Evolutionary conservation across 495 filamentous ascomycete genomes (phyloP).

Genomic region (Podospora tetraspora): DNA sequence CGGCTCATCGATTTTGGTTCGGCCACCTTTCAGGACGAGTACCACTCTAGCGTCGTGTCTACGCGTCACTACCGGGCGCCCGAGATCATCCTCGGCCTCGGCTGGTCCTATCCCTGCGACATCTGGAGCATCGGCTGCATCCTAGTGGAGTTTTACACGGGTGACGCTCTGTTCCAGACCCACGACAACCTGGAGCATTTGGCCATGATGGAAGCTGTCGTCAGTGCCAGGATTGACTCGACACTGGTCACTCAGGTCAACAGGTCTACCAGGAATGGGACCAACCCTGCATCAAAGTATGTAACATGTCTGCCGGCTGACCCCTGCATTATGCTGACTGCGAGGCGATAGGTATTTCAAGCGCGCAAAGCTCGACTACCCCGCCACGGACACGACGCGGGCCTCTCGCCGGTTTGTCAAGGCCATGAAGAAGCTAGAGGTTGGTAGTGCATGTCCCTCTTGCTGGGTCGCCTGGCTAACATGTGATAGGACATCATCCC

Average conservation of each 20-base stretch:
- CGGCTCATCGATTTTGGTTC: slow-evolving; percentile 97
- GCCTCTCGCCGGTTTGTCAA: slow-evolving; percentile 89
- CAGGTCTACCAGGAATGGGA: slow-evolving; percentile 56
- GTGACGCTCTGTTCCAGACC: slow-evolving; percentile 95
- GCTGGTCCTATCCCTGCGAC: slow-evolving; percentile 97
- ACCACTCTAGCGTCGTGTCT: slow-evolving; percentile 94
- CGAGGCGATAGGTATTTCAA: slow-evolving; percentile 68
- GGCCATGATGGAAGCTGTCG: slow-evolving; percentile 98
- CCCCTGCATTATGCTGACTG: slow-evolving; percentile 21
- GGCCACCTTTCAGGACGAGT: slow-evolving; percentile 96
- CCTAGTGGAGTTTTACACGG: slow-evolving; percentile 97
- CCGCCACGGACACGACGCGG: slow-evolving; percentile 77
- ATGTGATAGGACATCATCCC: slow-evolving; percentile 79
- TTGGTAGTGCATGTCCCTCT: slow-evolving; percentile 43
- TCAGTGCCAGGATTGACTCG: slow-evolving; percentile 65
- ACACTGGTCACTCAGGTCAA: slow-evolving; percentile 72
- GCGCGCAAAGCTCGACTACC: slow-evolving; percentile 78
- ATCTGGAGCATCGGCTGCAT: slow-evolving; percentile 99
- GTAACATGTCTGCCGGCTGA: slow-evolving; percentile 26
- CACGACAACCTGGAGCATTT: slow-evolving; percentile 97
- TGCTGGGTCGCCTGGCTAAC: slow-evolving; percentile 25
- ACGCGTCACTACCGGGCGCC: slow-evolving; percentile 94
- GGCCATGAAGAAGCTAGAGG: slow-evolving; percentile 84
- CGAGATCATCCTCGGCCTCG: slow-evolving; percentile 93
- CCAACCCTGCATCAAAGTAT: slow-evolving; percentile 78